These are phyloP conservation scores for Liriodendron chinense DNA, from an alignment of 164 flowering plant genomes.

Conservation along the genomic window DNA sequence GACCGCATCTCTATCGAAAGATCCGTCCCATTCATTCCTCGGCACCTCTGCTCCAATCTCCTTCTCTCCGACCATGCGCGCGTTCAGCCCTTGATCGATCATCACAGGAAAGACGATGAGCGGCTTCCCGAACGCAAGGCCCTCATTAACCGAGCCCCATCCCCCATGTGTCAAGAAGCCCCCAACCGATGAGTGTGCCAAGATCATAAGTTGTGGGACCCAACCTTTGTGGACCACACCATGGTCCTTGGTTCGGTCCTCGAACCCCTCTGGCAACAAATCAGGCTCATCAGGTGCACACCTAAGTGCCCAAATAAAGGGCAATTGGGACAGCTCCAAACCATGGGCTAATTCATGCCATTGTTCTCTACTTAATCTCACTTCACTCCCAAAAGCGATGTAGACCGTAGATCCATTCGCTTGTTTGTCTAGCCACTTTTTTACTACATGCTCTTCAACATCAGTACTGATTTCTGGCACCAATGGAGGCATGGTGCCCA, in stretches of 20 bases:
- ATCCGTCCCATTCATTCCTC: conserved; percentile 34
- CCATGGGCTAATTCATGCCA: conserved; percentile 33
- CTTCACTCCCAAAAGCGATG: conserved; percentile 44
- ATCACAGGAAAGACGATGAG: conserved; percentile 27
- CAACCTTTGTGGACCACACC: conserved; percentile 40
- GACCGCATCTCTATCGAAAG: conserved; percentile 22
- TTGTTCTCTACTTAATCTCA: conserved; percentile 22
- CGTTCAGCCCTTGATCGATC: conserved; percentile 31
- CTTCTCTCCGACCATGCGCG: conserved; percentile 37
- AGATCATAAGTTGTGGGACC: conserved; percentile 39
- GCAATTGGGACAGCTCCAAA: conserved; percentile 25
- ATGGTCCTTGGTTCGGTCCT: conserved; percentile 10
- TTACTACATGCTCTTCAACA: not conserved
- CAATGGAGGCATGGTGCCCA: conserved; percentile 13
- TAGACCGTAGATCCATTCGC: conserved; percentile 22
- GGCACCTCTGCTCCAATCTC: conserved; percentile 35
- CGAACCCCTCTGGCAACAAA: conserved; percentile 27
- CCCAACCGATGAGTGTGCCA: conserved; percentile 40
- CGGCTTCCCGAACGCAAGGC: conserved; percentile 32
- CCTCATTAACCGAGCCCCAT: conserved; percentile 32
- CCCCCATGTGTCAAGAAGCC: conserved; percentile 35
- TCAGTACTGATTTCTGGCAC: not conserved
- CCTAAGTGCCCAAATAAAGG: conserved; percentile 37
- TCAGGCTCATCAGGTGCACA: conserved; percentile 14
- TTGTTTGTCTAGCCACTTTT: conserved; percentile 41